phyloP scores from a whole-genome alignment of 305 asterid species.

The Solanum hybrid region DNA sequence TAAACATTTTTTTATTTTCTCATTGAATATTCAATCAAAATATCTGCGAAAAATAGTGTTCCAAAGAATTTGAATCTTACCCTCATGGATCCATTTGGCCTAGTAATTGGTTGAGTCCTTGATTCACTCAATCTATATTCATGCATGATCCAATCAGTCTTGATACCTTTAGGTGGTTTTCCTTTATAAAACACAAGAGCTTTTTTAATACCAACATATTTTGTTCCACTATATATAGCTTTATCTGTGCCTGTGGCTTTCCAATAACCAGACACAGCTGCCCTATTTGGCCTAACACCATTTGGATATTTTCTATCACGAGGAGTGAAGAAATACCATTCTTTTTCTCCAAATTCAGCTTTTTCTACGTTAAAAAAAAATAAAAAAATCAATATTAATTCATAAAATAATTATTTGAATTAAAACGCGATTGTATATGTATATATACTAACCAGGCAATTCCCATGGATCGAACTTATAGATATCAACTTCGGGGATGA shows the following conservation, averaged over 20 bases:
- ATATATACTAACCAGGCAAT: slow-evolving; percentile 11
- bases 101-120: not conserved
- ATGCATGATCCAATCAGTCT: slow-evolving; percentile 19
- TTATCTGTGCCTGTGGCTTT: slow-evolving; percentile 17
- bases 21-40: not conserved
- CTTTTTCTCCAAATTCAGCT: slow-evolving; percentile 5
- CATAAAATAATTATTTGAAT: not conserved
- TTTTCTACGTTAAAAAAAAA: not conserved
- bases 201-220: slow-evolving; percentile 17
- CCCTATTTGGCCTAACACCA: slow-evolving; percentile 12
- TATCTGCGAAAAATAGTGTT: no score
- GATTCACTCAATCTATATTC: slow-evolving; percentile 14
- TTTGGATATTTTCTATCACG: slow-evolving; percentile 16
- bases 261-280: slow-evolving; percentile 16
- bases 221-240: slow-evolving; percentile 2
- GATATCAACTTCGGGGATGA: slow-evolving; percentile 15
- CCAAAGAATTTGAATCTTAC: not conserved
- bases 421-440: not conserved
- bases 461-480: slow-evolving; percentile 20
- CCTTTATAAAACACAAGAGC: slow-evolving; percentile 15
- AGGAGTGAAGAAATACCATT: slow-evolving; percentile 14
- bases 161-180: slow-evolving; percentile 9
- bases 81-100: slow-evolving; percentile 13
- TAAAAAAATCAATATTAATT: not conserved
- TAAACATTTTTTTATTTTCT: not conserved